These are phyloP conservation scores for Blastomyces parvus DNA, from an alignment of 2,329 filamentous ascomycete species.

Conservation along the genomic window DNA sequence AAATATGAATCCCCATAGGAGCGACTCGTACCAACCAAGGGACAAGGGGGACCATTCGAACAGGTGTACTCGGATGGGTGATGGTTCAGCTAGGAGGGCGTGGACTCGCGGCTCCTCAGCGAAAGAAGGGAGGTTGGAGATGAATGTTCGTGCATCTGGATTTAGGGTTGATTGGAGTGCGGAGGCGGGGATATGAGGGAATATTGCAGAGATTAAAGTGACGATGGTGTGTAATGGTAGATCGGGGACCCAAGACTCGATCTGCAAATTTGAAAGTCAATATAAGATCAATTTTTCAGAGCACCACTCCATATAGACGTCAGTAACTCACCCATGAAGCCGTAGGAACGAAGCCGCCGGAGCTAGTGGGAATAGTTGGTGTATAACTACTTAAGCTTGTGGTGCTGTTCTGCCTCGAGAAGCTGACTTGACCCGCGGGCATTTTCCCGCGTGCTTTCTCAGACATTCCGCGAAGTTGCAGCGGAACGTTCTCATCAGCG, in stretches of 20 bases:
- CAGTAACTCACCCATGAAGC: constrained; percentile 54
- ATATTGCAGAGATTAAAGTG: constrained; percentile 57
- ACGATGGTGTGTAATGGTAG: constrained; percentile 80
- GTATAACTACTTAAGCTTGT: constrained; percentile 63
- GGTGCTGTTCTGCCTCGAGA: constrained; percentile 83
- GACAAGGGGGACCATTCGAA: constrained; percentile 91
- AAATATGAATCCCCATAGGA: constrained; percentile 91
- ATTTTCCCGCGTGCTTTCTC: constrained; percentile 96
- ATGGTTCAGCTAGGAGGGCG: constrained; percentile 59
- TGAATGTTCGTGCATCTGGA: constrained; percentile 34
- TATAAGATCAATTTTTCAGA: neutral
- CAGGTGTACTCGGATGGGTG: constrained; percentile 66
- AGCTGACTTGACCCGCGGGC: constrained; percentile 70
- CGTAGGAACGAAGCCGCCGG: constrained; percentile 62
- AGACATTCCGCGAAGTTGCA: constrained; percentile 83
- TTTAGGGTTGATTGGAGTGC: constrained; percentile 35
- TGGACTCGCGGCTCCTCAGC: constrained; percentile 50
- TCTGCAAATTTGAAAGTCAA: constrained; percentile 37
- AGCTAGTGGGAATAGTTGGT: constrained; percentile 45
- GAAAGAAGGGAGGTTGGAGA: constrained; percentile 36
- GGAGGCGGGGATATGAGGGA: constrained; percentile 41
- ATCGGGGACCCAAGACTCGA: constrained; percentile 88
- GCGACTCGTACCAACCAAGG: constrained; percentile 89
- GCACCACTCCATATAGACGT: neutral
- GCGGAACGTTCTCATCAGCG: constrained; percentile 67